Conservation (phyloP, 768 basidiomycete genomes). For the Naganishia randhawae region DNA sequence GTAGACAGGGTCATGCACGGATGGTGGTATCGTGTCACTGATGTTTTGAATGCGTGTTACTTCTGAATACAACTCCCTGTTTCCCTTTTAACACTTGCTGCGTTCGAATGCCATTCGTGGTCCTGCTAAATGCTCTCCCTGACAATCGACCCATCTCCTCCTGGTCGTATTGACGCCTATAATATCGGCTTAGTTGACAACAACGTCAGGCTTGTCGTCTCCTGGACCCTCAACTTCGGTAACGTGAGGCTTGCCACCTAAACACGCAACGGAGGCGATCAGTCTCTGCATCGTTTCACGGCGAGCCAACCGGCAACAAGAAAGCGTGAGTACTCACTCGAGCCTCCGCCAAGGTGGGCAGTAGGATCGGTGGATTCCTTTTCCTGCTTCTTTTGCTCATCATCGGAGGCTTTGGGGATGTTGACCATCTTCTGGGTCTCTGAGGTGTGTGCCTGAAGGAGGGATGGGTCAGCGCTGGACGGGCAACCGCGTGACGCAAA, state of each 20-base stretch:
- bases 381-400: background rate
- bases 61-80: too few species aligned
- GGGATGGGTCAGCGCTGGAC: background rate
- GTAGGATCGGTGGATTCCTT: constrained; percentile 16
- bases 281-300: background rate
- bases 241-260: constrained; percentile 21
- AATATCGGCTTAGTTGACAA: constrained; percentile 7
- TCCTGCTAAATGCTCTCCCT: too few species aligned
- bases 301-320: too few species aligned
- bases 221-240: constrained; percentile 15
- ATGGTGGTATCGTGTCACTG: too few species aligned
- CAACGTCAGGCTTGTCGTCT: constrained; percentile 22
- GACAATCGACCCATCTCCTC: too few species aligned
- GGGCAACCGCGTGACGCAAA: background rate
- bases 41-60: too few species aligned
- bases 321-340: background rate
- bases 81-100: too few species aligned
- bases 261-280: background rate
- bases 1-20: too few species aligned
- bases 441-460: constrained; percentile 2
- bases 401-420: constrained; percentile 27
- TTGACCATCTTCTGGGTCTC: constrained; percentile 23
- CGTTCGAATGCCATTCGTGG: too few species aligned
- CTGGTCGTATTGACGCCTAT: too few species aligned
- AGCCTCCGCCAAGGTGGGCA: constrained; percentile 14